Base-by-base conservation (phyloP, 2,329 filamentous ascomycete genomes). In the Diaporthe sp. region DNA sequence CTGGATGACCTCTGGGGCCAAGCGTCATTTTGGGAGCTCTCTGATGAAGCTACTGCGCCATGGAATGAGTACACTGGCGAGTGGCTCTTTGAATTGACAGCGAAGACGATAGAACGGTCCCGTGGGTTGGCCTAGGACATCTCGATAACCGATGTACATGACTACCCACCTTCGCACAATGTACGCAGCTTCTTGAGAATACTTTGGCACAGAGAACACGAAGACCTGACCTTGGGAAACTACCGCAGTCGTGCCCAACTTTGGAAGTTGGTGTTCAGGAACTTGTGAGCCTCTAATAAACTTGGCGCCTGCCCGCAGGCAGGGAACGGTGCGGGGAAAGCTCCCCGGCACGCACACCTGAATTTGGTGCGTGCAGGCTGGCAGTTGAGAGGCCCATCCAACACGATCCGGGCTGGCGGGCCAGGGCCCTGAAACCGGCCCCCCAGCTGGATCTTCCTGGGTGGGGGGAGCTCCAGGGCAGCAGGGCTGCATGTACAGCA, bases 381-480 rank as follows among this genome's bases (percentile, higher is more conserved):
- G 34, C 58, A 15, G 2, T 42, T 42, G 57, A 37, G 53, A 22
- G 17, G 12, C 58, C 57, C 22, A 19, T 71, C 53, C 53, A 72
- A 25, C 22, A 42, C 22, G 28, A 39, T 57, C 67, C 67, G 37
- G 37, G 6, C 49, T 42, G 57, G 70, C 57, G 44, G 44, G 44
- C 39, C 70, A 53, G 62, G 55, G 42, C 57, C 71, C 49, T 72
- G 71, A 72, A 72, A 72, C 58, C 34, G 46, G 53, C 53, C 46
- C 65, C 44, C 46, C 31, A 61, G 57, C 46, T 28, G 46, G 65
- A 39, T 46, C 46, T 68, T 68, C 31, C n/a, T 22, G 44, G 37
- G 46, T 37, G 46, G 31, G 46, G 65, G 10, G 44, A 68, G 65
- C 46, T 51, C 46, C 65, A 53, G 65, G 61, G 61, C 61, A 39